Base-by-base conservation (phyloP, 192 early-diverging fungal genomes). In the Mortierella antarctica region DNA sequence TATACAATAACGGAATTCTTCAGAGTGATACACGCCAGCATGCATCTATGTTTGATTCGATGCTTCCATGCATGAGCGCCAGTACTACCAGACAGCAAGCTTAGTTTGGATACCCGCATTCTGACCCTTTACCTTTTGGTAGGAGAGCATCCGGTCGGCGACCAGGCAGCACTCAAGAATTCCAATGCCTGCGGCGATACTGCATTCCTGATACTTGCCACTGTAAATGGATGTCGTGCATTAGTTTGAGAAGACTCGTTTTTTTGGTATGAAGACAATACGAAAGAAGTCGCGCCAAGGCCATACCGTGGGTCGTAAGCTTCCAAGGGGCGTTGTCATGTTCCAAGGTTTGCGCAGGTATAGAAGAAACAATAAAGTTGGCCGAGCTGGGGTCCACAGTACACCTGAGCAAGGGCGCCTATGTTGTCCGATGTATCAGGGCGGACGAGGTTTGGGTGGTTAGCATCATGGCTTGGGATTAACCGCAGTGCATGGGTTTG, bases 111-210 rank as follows among this genome's bases (percentile, higher is more conserved):
- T 2, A 46, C 1, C 15, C 42, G 42, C n/a, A 41, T 31, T 31
- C 31, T 41, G 15, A 18, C 42, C 7, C 57, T 11, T 47, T 58
- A 80, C 77, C 77, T 70, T 58, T 58, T 67, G 12, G 61, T 6
- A 44, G 21, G 65, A 6, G 77, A 55, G 42, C 77, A 80, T 2
- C 77, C 70, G 6, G 77, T 80, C 18, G 77, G 77, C 17, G 77
- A 80, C 77, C 77, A 80, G 9, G 65, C 51, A 8, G 65, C 77
- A 5, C 23, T 14, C 14, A 62, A 17, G 40, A 62, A 67, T 23
- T 80, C 77, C 5, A 80, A 14, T 2, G 57, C 11, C 11, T 60
- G 40, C 14, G 65, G 7, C 14, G 70, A 31, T 20, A 67, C 41
- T 17, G 65, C 70, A 45, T 71, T 66, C 31, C 77, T 71, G 13